phyloP scores from a whole-genome alignment of 129 eudicot species.

The Helianthus tuberosus region DNA sequence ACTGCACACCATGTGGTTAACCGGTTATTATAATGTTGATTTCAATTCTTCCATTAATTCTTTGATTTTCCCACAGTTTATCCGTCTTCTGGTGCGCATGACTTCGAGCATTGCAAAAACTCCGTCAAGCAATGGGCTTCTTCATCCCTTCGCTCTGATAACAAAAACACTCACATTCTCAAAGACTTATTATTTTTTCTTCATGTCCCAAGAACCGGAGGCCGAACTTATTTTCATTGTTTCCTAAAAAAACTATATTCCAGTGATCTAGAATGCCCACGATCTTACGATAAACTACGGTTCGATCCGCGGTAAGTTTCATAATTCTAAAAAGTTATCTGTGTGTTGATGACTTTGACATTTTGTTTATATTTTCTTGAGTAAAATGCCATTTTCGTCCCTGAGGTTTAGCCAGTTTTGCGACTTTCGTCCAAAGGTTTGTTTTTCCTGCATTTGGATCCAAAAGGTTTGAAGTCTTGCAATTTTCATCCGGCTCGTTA shows the following conservation, averaged over 20 bases:
- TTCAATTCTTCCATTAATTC: slow-evolving; percentile 3
- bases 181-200: slow-evolving; percentile 84
- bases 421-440: too few relatives aligned
- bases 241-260: slow-evolving; percentile 82
- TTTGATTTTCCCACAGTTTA: slow-evolving; percentile 39
- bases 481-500: too few relatives aligned
- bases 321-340: background rate
- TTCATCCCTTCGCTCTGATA: slow-evolving; percentile 56
- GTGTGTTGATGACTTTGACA: background rate
- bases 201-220: slow-evolving; percentile 97
- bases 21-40: background rate
- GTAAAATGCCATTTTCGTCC: too few relatives aligned
- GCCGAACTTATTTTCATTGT: slow-evolving; percentile 88
- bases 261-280: slow-evolving; percentile 73
- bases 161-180: slow-evolving; percentile 63
- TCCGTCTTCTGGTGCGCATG: slow-evolving; percentile 43
- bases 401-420: too few relatives aligned
- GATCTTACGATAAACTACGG: slow-evolving; percentile 90
- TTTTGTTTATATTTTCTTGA: background rate
- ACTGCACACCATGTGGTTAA: background rate
- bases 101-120: slow-evolving; percentile 58
- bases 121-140: slow-evolving; percentile 81
- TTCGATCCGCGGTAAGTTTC: slow-evolving; percentile 69
- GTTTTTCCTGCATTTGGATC: too few relatives aligned
- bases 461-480: too few relatives aligned